Conservation (phyloP, 495 filamentous ascomycete species). For the Pyrenopolyporus hunteri region DNA sequence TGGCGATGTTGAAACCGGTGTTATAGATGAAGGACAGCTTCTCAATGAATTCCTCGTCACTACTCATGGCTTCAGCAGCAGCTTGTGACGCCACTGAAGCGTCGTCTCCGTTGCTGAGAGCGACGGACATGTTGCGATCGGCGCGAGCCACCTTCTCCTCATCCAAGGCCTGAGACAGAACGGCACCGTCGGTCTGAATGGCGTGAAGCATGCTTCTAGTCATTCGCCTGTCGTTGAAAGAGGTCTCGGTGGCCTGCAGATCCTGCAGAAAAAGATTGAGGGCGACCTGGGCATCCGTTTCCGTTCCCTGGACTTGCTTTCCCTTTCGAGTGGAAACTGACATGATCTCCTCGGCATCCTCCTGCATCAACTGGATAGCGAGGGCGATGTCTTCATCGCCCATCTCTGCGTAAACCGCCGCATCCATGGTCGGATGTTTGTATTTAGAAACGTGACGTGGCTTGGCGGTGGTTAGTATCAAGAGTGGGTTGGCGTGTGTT, state of each 20-base stretch:
- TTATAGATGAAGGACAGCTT: constrained; percentile 12
- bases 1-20: neutral
- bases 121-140: constrained; percentile 25
- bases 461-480: too few species aligned
- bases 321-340: constrained; percentile 43
- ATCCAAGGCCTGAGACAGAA: constrained; percentile 24
- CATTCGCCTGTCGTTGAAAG: constrained; percentile 41
- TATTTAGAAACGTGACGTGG: too few species aligned
- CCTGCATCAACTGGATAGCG: constrained; percentile 36
- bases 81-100: neutral
- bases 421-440: constrained; percentile 1
- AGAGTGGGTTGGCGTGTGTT: too few species aligned
- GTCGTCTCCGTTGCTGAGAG: constrained; percentile 5
- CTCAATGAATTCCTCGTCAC: constrained; percentile 4
- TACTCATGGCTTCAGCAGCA: neutral
- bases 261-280: constrained; percentile 39
- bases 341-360: constrained; percentile 37
- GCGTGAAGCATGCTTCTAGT: constrained; percentile 43
- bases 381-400: constrained; percentile 23
- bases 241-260: constrained; percentile 16
- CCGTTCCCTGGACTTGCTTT: constrained; percentile 37
- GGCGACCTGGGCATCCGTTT: constrained; percentile 42
- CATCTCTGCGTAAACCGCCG: neutral
- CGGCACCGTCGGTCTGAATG: constrained; percentile 38
- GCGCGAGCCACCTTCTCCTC: constrained; percentile 28